Conservation (phyloP, 2,329 filamentous ascomycete species). For the Fusarium nanum region DNA sequence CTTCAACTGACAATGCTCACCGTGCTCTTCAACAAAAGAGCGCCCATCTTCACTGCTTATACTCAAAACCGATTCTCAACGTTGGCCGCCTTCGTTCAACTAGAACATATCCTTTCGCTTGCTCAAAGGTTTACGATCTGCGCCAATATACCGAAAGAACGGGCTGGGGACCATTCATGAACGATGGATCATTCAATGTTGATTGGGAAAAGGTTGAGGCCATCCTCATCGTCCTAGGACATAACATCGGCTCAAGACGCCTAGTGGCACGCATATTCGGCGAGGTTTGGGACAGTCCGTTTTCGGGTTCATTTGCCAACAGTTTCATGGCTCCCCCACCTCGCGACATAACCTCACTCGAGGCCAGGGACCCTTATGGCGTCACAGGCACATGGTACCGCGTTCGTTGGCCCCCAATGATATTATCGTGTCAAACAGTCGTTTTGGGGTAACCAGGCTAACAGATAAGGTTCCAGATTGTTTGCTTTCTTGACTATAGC, state of each 20-base stretch:
- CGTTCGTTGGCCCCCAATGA: slow-evolving; percentile 54
- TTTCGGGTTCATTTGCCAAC: slow-evolving; percentile 64
- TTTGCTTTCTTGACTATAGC: slow-evolving; percentile 72
- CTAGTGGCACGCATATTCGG: slow-evolving; percentile 60
- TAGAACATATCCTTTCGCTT: slow-evolving; percentile 69
- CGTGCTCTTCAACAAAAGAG: slow-evolving; percentile 66
- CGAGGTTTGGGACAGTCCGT: slow-evolving; percentile 66
- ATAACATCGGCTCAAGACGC: slow-evolving; percentile 67
- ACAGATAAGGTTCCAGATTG: slow-evolving; percentile 49
- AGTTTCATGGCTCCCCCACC: slow-evolving; percentile 58
- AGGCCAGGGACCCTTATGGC: slow-evolving; percentile 74
- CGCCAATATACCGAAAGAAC: slow-evolving; percentile 71
- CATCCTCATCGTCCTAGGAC: slow-evolving; percentile 74
- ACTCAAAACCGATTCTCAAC: slow-evolving; percentile 68
- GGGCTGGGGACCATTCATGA: slow-evolving; percentile 77
- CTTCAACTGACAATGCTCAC: slow-evolving; percentile 14
- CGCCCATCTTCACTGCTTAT: slow-evolving; percentile 77
- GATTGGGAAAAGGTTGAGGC: slow-evolving; percentile 87
- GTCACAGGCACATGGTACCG: slow-evolving; percentile 78
- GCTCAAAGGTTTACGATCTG: slow-evolving; percentile 78
- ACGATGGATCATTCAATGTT: slow-evolving; percentile 70
- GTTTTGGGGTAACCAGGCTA: slow-evolving; percentile 2
- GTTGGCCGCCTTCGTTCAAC: slow-evolving; percentile 51
- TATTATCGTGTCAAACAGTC: neutral
- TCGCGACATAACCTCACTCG: slow-evolving; percentile 57